Conservation (phyloP, 495 filamentous ascomycete genomes). For the Hypoxylon lienhwacheense region DNA sequence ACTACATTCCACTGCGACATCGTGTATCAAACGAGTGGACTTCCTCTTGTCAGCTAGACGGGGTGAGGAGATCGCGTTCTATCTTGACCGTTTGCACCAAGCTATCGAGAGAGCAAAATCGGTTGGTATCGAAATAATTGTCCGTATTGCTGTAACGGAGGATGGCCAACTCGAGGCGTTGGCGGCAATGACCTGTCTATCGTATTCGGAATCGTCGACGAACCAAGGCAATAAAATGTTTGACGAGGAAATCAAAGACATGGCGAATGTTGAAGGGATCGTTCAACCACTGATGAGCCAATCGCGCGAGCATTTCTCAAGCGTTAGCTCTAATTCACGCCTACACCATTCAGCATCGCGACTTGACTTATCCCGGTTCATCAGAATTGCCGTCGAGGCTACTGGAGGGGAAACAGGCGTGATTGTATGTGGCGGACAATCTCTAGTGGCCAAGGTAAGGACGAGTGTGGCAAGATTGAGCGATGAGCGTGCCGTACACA, state of each 20-base stretch:
- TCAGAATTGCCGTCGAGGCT: slow-evolving; percentile 61
- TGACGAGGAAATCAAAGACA: slow-evolving; percentile 32
- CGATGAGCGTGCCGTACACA: slow-evolving; percentile 87
- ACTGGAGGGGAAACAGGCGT: slow-evolving; percentile 82
- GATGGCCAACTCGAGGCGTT: slow-evolving; percentile 30
- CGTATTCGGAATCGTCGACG: slow-evolving; percentile 12
- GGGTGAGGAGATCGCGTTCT: slow-evolving; percentile 68
- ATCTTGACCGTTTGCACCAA: slow-evolving; percentile 61
- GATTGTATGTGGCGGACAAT: slow-evolving; percentile 75
- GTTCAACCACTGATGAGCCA: slow-evolving; percentile 20
- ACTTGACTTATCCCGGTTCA: slow-evolving; percentile 50
- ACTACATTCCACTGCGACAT: slow-evolving; percentile 44
- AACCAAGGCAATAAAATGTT: slow-evolving; percentile 33
- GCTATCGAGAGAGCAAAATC: slow-evolving; percentile 56
- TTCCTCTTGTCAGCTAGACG: slow-evolving; percentile 76
- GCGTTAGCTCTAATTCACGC: slow-evolving; percentile 43
- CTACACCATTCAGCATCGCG: slow-evolving; percentile 44
- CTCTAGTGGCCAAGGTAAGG: slow-evolving; percentile 65
- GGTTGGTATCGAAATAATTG: slow-evolving; percentile 49
- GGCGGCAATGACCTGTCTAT: background rate
- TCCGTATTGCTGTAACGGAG: slow-evolving; percentile 61
- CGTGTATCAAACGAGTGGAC: slow-evolving; percentile 64
- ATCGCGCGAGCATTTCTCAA: slow-evolving; percentile 36
- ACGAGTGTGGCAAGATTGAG: slow-evolving; percentile 69
- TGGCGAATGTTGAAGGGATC: slow-evolving; percentile 20